A percentile compares a stretch with the other conserved stretches of the same genome.
phyloP scores from a whole-genome alignment of 306 rosid genomes.

The Quercus bicolor region DNA sequence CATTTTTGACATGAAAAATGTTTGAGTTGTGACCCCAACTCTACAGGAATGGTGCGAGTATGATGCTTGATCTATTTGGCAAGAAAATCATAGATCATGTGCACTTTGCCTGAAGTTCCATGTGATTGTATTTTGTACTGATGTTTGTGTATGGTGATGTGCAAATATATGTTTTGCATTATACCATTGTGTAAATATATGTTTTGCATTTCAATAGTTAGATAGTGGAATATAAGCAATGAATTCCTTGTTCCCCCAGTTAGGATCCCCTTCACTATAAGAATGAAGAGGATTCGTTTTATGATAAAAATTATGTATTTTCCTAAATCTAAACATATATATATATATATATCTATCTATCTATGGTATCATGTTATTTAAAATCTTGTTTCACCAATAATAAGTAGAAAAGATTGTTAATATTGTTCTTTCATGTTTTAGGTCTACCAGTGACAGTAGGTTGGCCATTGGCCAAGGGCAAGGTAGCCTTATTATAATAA shows the following conservation, averaged over 20 bases:
- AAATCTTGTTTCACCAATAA: too few species aligned
- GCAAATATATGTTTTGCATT: background rate
- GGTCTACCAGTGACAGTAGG: too few species aligned
- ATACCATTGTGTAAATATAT: background rate
- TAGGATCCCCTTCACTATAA: too few species aligned
- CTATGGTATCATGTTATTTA: too few species aligned
- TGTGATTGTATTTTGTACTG: background rate
- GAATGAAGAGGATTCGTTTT: too few species aligned
- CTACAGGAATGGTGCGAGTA: constrained; percentile 56
- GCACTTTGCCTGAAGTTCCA: constrained; percentile 3
- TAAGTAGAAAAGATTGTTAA: too few species aligned
- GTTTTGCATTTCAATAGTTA: background rate
- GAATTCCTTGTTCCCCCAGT: too few species aligned
- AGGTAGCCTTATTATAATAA: background rate
- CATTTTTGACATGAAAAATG: constrained; percentile 71
- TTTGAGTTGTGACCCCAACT: constrained; percentile 63
- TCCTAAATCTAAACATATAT: too few species aligned
- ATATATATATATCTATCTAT: too few species aligned
- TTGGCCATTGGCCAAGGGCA: too few species aligned
- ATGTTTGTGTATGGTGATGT: background rate
- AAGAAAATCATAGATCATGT: constrained; percentile 6
- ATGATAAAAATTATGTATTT: too few species aligned
- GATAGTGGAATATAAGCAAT: background rate
- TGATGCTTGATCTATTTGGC: constrained; percentile 34
- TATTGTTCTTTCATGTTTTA: too few species aligned